phyloP scores from a whole-genome alignment of 2,329 filamentous ascomycete species.

The Cytospora leucostoma region DNA sequence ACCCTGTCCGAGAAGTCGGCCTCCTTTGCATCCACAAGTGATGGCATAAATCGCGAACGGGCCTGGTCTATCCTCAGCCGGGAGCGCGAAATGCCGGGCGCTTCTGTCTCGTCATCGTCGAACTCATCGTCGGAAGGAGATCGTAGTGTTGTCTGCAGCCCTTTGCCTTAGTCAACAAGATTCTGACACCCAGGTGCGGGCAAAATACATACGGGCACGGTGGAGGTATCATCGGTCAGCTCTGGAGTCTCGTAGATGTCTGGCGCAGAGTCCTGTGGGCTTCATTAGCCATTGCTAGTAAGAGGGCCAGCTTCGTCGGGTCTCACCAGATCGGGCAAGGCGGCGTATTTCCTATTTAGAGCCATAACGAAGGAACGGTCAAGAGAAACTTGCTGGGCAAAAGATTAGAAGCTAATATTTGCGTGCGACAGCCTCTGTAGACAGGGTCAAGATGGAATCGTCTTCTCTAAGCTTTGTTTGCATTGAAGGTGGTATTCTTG shows the following conservation, averaged over 20 bases:
- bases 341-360: slow-evolving; percentile 78
- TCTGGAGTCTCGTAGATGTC: slow-evolving; percentile 98
- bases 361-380: slow-evolving; percentile 55
- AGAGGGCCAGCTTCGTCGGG: slow-evolving; percentile 20
- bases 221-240: slow-evolving; percentile 85
- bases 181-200: neutral
- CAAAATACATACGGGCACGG: slow-evolving; percentile 64
- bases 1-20: slow-evolving; percentile 92
- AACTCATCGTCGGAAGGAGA: slow-evolving; percentile 65
- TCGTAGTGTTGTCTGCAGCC: slow-evolving; percentile 56
- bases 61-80: slow-evolving; percentile 77
- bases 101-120: slow-evolving; percentile 62
- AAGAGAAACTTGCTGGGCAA: neutral
- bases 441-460: neutral
- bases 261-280: slow-evolving; percentile 75
- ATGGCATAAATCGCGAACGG: slow-evolving; percentile 74
- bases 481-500: neutral
- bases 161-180: neutral
- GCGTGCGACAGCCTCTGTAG: neutral
- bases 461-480: neutral
- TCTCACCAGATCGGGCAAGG: slow-evolving; percentile 73
- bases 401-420: neutral
- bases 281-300: slow-evolving; percentile 30
- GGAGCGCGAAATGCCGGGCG: slow-evolving; percentile 71
- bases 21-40: slow-evolving; percentile 72